Percentiles rank a stretch among this genome's conserved stretches.
Conservation (phyloP, 495 filamentous ascomycete genomes). For the Penicillium canescens region DNA sequence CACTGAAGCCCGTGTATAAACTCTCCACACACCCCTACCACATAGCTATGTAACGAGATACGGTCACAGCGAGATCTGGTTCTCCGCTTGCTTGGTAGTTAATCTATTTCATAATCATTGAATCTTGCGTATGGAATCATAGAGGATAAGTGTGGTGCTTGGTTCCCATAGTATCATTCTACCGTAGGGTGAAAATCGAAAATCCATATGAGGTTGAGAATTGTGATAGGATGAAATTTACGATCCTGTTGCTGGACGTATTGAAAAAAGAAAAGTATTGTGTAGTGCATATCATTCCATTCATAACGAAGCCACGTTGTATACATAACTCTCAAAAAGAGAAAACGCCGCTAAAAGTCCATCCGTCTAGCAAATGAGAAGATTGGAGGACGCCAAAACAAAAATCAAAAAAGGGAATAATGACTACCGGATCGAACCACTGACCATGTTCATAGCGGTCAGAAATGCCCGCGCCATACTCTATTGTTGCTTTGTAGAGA, state of each 20-base stretch:
- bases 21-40: constrained; percentile 1
- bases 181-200: no score
- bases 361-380: constrained; percentile 15
- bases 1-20: constrained; percentile 23
- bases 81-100: background rate
- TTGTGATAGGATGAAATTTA: no score
- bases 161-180: no score
- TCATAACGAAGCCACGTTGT: constrained; percentile 24
- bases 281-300: constrained; percentile 19
- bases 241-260: no score
- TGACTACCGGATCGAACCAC: constrained; percentile 9
- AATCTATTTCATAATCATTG: background rate
- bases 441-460: constrained; percentile 33
- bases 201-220: no score
- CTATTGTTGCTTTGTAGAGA: background rate
- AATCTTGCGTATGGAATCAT: background rate
- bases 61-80: background rate
- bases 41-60: constrained; percentile 18
- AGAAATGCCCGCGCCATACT: background rate
- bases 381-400: constrained; percentile 1
- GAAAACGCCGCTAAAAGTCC: constrained; percentile 15
- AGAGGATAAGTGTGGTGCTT: background rate
- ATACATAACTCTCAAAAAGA: constrained; percentile 15
- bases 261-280: background rate
- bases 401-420: background rate